Percentiles rank a stretch among this genome's conserved stretches.
Evolutionary conservation across 768 basidiomycete genomes (phyloP).

Genomic region (Melanogaster broomeanus): DNA sequence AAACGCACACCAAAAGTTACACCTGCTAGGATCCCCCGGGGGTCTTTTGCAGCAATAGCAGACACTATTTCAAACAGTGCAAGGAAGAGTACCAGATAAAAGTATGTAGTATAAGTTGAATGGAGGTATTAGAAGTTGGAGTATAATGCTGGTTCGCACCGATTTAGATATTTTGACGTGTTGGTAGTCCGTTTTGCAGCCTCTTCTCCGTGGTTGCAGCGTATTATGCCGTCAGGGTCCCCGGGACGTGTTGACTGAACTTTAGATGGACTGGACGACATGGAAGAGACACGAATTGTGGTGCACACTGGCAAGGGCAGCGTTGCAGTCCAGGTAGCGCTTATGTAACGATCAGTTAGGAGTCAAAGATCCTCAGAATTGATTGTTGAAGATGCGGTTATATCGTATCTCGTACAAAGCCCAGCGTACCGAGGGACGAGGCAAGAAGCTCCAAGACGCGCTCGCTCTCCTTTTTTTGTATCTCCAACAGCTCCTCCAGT

Average conservation of each 20-base stretch:
- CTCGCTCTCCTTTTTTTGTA: conserved; percentile 77
- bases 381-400: conserved; percentile 25
- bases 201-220: conserved; percentile 39
- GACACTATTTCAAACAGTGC: conserved; percentile 20
- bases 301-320: too few species aligned
- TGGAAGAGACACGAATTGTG: too few species aligned
- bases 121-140: neutral
- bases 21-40: conserved; percentile 10
- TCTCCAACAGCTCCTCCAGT: conserved; percentile 58
- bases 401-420: conserved; percentile 71
- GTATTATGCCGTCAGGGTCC: conserved; percentile 34
- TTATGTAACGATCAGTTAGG: conserved; percentile 23
- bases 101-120: too few species aligned
- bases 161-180: conserved; percentile 34
- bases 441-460: conserved; percentile 75
- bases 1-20: conserved; percentile 42
- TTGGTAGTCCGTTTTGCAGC: conserved; percentile 35
- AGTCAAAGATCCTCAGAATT: neutral
- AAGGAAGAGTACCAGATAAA: conserved; percentile 10
- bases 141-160: conserved; percentile 31
- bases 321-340: conserved; percentile 3
- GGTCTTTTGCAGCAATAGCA: conserved; percentile 43
- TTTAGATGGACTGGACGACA: conserved; percentile 15
- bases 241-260: conserved; percentile 23
- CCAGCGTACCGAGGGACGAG: conserved; percentile 71